phyloP scores from a whole-genome alignment of 2,329 filamentous ascomycete species.

The Fusarium sp. region DNA sequence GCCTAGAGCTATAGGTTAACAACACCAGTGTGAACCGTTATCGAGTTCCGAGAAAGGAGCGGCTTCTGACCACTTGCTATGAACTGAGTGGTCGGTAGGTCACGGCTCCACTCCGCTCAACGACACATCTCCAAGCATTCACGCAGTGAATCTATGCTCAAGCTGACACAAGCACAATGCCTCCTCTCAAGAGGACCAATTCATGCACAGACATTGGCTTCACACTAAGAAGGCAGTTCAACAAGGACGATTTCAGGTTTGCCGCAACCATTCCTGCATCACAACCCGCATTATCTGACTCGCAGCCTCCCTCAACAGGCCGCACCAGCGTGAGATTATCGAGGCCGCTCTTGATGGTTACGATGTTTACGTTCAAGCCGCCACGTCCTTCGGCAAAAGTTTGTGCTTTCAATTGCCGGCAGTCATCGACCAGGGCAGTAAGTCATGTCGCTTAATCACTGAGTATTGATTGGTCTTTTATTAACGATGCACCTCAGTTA shows the following conservation, averaged over 20 bases:
- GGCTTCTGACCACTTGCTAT: slow-evolving; percentile 11
- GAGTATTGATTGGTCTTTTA: slow-evolving; percentile 1
- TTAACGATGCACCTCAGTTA: slow-evolving; percentile 67
- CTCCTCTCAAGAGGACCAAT: slow-evolving; percentile 57
- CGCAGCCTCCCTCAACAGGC: slow-evolving; percentile 62
- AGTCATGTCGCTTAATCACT: slow-evolving; percentile 50
- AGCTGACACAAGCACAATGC: slow-evolving; percentile 50
- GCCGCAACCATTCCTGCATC: slow-evolving; percentile 20
- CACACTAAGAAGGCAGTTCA: slow-evolving; percentile 79
- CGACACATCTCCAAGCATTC: background rate
- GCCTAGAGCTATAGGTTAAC: slow-evolving; percentile 18
- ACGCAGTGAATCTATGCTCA: slow-evolving; percentile 16
- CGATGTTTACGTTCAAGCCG: slow-evolving; percentile 94
- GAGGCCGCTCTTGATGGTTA: slow-evolving; percentile 81
- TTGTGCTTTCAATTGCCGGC: slow-evolving; percentile 93
- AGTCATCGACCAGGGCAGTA: slow-evolving; percentile 87
- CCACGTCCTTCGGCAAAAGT: slow-evolving; percentile 92
- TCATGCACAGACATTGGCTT: slow-evolving; percentile 77
- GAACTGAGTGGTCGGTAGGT: slow-evolving; percentile 13
- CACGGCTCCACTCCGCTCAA: background rate
- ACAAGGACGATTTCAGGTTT: slow-evolving; percentile 79
- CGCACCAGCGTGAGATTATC: slow-evolving; percentile 89
- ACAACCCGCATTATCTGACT: slow-evolving; percentile 3
- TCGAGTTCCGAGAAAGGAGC: slow-evolving; percentile 5
- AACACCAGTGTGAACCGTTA: slow-evolving; percentile 27